Base-by-base conservation (phyloP, 306 rosid species). In the Medicago arabica region DNA sequence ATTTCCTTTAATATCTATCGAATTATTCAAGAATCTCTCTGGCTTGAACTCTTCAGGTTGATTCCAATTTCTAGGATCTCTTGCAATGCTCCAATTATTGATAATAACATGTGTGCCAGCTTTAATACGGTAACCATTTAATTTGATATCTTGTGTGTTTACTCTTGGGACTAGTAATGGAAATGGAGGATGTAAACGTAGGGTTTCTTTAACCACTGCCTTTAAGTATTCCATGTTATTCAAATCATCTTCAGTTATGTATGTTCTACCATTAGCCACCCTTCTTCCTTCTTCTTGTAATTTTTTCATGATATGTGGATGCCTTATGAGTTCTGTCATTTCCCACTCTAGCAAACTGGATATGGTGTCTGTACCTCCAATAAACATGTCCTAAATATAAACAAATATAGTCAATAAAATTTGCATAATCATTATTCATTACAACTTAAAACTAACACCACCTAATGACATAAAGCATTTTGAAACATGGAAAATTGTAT, bases 291-390 rank as follows among this genome's bases (percentile, higher is more conserved):
- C 95, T 36, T 49, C 69, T 65, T 82, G 80, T 21, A 82, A 40
- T 25, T 62, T 85, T 38, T 82, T 69, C 91, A 80, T 85, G 3
- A 6, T 78, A 40, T 36, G 8, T 11, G 89, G 91, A 46, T 90
- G 84, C 34, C 49, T 86, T 9, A 86, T 14, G 25, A 69, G 74
- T 49, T 69, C 74, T 28, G 74, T 49, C 61, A 69, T 25, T 69
- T 31, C 74, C 74, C 75, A 71, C 23, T 88, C 96, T 10, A 90
- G 51, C 7, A 67, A 74, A 6, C 81, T 72, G 8, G 40, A 77
- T 3, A 83, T 73, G 0, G 93, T 87, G 76, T 89, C 92, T 0
- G 90, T 89, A 7, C 94, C 94, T 1, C 83, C 92, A 12, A 67
- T 11, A 67, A 80, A 80, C 71, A 80, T 79, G 38, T 79, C 83